Evolutionary conservation across 1,139 yeast species (phyloP).

Genomic region (Lodderomyces pseudojiufengensis): DNA sequence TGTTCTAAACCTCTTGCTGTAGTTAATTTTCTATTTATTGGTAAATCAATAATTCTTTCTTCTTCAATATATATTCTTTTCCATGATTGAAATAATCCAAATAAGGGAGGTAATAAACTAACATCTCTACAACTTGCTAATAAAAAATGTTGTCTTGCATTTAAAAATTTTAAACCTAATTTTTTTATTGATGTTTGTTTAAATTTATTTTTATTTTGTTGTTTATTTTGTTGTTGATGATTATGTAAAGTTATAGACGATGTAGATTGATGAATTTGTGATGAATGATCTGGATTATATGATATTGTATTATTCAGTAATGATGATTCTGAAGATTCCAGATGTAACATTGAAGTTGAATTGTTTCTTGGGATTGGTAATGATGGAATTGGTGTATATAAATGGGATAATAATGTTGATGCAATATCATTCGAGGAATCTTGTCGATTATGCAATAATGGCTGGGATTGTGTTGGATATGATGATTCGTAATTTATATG

Average conservation of each 20-base stretch:
- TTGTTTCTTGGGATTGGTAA: constrained; percentile 12
- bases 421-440: not conserved
- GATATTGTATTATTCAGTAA: not conserved
- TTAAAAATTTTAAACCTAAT: constrained; percentile 62
- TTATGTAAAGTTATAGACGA: not conserved
- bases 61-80: constrained; percentile 38
- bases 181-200: constrained; percentile 35
- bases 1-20: constrained; percentile 67
- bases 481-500: not conserved
- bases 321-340: constrained; percentile 11
- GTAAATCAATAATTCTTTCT: constrained; percentile 15
- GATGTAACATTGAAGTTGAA: constrained; percentile 7
- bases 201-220: constrained; percentile 5
- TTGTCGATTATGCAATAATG: constrained; percentile 7
- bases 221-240: constrained; percentile 1
- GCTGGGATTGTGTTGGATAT: constrained; percentile 4
- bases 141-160: constrained; percentile 72
- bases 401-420: constrained; percentile 4
- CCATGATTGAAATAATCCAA: constrained; percentile 57
- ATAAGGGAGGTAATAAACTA: constrained; percentile 60
- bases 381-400: constrained; percentile 15
- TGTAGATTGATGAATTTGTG: not conserved
- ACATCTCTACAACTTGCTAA: constrained; percentile 71
- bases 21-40: constrained; percentile 25
- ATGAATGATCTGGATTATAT: no score